phyloP scores from a whole-genome alignment of 768 basidiomycete species.

The Pleurotus djamor region DNA sequence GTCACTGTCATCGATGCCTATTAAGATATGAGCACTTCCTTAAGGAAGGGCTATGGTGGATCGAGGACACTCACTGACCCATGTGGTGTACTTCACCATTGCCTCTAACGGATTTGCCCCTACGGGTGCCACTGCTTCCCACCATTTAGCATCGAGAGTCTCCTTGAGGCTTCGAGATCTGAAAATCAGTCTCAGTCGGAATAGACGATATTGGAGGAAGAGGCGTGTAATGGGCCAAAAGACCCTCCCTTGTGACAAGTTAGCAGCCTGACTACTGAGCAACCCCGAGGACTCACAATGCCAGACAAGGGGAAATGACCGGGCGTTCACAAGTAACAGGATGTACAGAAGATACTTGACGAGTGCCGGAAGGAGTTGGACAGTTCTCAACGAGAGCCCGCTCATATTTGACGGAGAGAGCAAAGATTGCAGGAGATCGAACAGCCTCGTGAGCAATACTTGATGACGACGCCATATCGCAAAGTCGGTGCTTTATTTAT shows the following conservation, averaged over 20 bases:
- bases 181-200: conserved; percentile 35
- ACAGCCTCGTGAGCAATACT: too few species aligned
- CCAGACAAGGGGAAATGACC: conserved; percentile 67
- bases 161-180: conserved; percentile 26
- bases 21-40: neutral
- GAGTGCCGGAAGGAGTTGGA: conserved; percentile 5
- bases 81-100: conserved; percentile 35
- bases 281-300: conserved; percentile 47
- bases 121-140: conserved; percentile 47
- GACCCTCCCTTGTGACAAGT: conserved; percentile 40
- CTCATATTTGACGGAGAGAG: too few species aligned
- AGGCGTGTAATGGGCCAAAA: conserved; percentile 43
- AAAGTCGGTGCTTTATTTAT: too few species aligned
- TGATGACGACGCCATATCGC: too few species aligned
- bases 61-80: conserved; percentile 49
- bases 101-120: conserved; percentile 56
- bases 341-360: conserved; percentile 41
- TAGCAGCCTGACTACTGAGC: too few species aligned
- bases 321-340: conserved; percentile 54
- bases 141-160: conserved; percentile 38
- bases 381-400: neutral
- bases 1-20: conserved; percentile 72
- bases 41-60: neutral
- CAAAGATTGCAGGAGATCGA: too few species aligned
- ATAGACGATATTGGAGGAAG: conserved; percentile 25